Conservation (phyloP, 1,139 yeast species). For the Eremothecium coryli region DNA sequence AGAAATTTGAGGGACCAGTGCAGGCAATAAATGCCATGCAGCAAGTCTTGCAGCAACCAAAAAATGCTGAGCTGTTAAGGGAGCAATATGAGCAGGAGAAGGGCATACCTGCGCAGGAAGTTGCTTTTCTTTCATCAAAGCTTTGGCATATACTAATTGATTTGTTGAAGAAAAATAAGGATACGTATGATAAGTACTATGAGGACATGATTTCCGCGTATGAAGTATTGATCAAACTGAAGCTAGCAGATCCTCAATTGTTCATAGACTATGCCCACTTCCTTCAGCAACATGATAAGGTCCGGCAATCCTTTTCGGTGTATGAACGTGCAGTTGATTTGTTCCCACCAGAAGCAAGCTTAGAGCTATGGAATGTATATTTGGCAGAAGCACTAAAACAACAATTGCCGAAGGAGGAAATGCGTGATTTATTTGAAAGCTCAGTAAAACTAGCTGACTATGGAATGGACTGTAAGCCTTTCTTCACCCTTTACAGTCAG, state of each 20-base stretch:
- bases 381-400: constrained; percentile 43
- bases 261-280: constrained; percentile 60
- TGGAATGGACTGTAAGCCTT: constrained; percentile 35
- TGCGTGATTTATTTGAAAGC: constrained; percentile 69
- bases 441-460: constrained; percentile 45
- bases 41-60: constrained; percentile 42
- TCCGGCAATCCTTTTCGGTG: constrained; percentile 48
- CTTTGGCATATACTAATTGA: constrained; percentile 75
- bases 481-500: constrained; percentile 49
- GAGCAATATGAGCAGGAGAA: constrained; percentile 19
- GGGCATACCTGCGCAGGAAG: constrained; percentile 43
- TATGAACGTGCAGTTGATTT: constrained; percentile 59
- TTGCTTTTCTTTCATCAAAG: constrained; percentile 50
- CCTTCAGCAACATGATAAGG: constrained; percentile 41
- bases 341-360: constrained; percentile 56
- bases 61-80: constrained; percentile 18
- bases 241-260: constrained; percentile 61
- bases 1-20: constrained; percentile 42
- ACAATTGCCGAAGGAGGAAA: constrained; percentile 40
- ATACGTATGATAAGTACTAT: constrained; percentile 31
- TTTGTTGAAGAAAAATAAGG: constrained; percentile 48
- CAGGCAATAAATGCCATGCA: constrained; percentile 48
- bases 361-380: constrained; percentile 68
- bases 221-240: constrained; percentile 49
- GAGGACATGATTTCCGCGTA: constrained; percentile 42